phyloP scores from a whole-genome alignment of 2,329 filamentous ascomycete genomes.

The Mollisia scopiformis region DNA sequence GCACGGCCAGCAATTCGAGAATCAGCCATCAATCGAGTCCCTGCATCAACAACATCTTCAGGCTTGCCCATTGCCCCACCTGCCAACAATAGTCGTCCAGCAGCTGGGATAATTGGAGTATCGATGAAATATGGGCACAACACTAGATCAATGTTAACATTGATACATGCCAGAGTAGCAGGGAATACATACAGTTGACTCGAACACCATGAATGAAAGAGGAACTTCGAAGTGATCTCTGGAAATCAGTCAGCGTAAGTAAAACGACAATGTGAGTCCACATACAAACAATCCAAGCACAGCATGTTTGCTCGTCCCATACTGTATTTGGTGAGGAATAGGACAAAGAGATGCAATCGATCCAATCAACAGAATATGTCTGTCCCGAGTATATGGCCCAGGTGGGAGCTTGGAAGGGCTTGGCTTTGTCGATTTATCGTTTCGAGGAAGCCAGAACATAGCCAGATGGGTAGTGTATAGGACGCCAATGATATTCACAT shows the following conservation, averaged over 20 bases:
- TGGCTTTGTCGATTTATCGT: conserved; percentile 43
- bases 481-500: conserved; percentile 66
- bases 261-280: conserved; percentile 46
- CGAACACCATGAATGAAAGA: conserved; percentile 55
- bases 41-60: conserved; percentile 66
- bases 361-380: conserved; percentile 65
- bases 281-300: conserved; percentile 51
- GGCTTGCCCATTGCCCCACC: conserved; percentile 55
- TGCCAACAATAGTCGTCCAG: conserved; percentile 55
- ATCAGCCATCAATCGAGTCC: conserved; percentile 63
- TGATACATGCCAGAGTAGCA: not conserved
- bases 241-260: conserved; percentile 7
- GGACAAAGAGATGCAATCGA: conserved; percentile 60
- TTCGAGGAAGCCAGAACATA: conserved; percentile 58
- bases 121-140: conserved; percentile 70
- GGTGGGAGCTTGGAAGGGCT: conserved; percentile 24
- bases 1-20: conserved; percentile 57
- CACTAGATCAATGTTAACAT: conserved; percentile 34
- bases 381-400: conserved; percentile 46
- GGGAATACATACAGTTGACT: conserved; percentile 49
- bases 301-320: conserved; percentile 66
- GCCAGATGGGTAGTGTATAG: conserved; percentile 69
- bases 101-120: conserved; percentile 57
- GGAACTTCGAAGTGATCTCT: conserved; percentile 55
- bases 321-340: conserved; percentile 48